Percentiles rank a stretch among this genome's conserved stretches.
These are phyloP conservation scores for Saksenaea vasiformis DNA, from an alignment of 371 early-diverging fungal species.

Conservation along the genomic window DNA sequence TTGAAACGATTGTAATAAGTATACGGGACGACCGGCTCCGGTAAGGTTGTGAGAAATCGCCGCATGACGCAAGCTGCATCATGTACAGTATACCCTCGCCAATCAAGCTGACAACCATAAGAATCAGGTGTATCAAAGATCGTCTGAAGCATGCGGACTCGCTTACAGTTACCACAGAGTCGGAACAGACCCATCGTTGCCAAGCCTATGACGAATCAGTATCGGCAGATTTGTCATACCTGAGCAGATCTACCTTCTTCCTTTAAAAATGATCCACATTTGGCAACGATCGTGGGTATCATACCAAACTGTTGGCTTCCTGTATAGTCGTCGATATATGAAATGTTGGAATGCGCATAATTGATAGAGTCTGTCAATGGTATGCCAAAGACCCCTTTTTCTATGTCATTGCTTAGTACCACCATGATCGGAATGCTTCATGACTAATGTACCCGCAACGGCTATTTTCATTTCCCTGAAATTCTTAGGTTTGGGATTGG, in stretches of 20 bases:
- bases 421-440: neutral
- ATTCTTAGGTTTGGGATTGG: constrained; percentile 30
- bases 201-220: constrained; percentile 7
- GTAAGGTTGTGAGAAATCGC: constrained; percentile 54
- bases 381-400: constrained; percentile 31
- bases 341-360: constrained; percentile 30
- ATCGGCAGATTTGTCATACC: neutral
- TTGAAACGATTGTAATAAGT: constrained; percentile 49
- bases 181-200: constrained; percentile 29
- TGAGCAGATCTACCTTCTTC: constrained; percentile 36
- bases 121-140: constrained; percentile 53
- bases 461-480: constrained; percentile 38
- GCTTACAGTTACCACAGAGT: constrained; percentile 39
- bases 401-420: constrained; percentile 6
- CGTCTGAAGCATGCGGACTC: constrained; percentile 50
- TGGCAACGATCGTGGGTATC: constrained; percentile 54
- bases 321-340: constrained; percentile 28
- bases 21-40: constrained; percentile 55
- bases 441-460: constrained; percentile 26
- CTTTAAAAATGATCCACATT: constrained; percentile 52
- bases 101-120: constrained; percentile 52
- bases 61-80: constrained; percentile 61
- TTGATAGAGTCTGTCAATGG: constrained; percentile 25
- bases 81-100: constrained; percentile 53
- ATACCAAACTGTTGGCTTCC: constrained; percentile 32